Evolutionary conservation across 192 early-diverging fungal species (phyloP).

Genomic region (Gaertneriomyces semiglobifer): DNA sequence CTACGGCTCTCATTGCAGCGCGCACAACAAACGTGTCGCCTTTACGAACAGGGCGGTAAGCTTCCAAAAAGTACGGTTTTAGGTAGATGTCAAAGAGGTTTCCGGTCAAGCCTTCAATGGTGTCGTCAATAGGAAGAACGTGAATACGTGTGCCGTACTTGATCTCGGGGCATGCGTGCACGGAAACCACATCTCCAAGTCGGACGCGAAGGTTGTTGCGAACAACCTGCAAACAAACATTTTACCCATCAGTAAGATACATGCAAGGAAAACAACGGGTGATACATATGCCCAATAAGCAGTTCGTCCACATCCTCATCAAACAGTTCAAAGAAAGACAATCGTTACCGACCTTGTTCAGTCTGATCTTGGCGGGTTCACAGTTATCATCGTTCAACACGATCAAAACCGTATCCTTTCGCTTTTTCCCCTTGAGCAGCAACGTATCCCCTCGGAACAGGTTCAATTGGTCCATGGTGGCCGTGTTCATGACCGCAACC

Average conservation of each 20-base stretch:
- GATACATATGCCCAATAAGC: too few species aligned
- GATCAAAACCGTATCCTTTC: constrained; percentile 93
- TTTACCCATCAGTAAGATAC: too few species aligned
- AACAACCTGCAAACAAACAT: constrained; percentile 49
- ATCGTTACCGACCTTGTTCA: constrained; percentile 68
- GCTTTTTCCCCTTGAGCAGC: constrained; percentile 96
- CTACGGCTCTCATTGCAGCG: constrained; percentile 95
- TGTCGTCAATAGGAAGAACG: constrained; percentile 96
- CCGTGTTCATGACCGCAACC: constrained; percentile 82
- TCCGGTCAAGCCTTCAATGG: constrained; percentile 94
- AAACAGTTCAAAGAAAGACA: too few species aligned
- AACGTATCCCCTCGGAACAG: constrained; percentile 96
- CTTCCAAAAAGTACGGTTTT: constrained; percentile 98
- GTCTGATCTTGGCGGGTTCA: constrained; percentile 87
- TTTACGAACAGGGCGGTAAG: constrained; percentile 93
- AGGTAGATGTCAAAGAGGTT: constrained; percentile 97
- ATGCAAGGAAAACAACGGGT: too few species aligned
- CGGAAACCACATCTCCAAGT: constrained; percentile 92
- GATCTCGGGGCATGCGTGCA: constrained; percentile 95
- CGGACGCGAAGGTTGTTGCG: constrained; percentile 92
- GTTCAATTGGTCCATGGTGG: constrained; percentile 87
- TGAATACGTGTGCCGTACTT: constrained; percentile 96
- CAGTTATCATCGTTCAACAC: constrained; percentile 87
- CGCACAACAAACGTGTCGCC: constrained; percentile 93
- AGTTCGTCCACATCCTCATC: too few species aligned